Conservation (phyloP, 441 rosid species). For the Erodium moschatum region DNA sequence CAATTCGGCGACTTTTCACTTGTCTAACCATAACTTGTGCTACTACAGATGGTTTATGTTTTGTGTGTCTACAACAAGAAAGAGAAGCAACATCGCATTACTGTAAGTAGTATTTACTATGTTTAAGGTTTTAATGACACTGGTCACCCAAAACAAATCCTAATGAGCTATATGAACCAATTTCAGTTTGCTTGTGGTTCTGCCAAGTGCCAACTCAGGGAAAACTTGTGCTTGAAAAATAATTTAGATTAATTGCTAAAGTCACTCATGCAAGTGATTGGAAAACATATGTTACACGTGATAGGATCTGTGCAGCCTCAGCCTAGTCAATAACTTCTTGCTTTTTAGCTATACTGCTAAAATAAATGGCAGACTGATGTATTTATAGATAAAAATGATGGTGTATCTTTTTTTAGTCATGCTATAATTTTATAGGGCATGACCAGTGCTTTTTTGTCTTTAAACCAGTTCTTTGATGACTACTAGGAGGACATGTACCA, state of each 20-base stretch:
- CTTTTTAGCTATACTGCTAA: not conserved
- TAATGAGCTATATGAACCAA: not conserved
- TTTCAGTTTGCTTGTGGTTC: not conserved
- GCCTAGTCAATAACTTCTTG: not conserved
- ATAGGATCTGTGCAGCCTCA: not conserved
- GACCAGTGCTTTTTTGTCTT: not conserved
- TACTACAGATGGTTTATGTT: conserved; percentile 90
- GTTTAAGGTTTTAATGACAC: conserved; percentile 5
- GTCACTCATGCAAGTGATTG: not conserved
- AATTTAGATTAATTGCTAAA: not conserved
- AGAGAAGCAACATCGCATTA: conserved; percentile 77
- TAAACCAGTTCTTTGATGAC: conserved; percentile 7
- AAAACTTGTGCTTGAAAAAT: not conserved
- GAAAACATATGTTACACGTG: not conserved
- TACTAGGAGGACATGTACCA: not conserved
- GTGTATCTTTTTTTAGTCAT: not conserved
- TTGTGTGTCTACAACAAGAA: conserved; percentile 87
- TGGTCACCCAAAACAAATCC: not conserved
- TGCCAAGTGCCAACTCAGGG: not conserved
- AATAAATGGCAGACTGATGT: not conserved
- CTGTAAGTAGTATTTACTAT: conserved; percentile 43
- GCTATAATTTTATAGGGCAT: not conserved
- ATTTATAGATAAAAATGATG: not conserved
- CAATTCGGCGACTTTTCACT: conserved; percentile 2
- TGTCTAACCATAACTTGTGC: conserved; percentile 16